Conservation (phyloP, 2,329 filamentous ascomycete genomes). For the Botrytis fabae region DNA sequence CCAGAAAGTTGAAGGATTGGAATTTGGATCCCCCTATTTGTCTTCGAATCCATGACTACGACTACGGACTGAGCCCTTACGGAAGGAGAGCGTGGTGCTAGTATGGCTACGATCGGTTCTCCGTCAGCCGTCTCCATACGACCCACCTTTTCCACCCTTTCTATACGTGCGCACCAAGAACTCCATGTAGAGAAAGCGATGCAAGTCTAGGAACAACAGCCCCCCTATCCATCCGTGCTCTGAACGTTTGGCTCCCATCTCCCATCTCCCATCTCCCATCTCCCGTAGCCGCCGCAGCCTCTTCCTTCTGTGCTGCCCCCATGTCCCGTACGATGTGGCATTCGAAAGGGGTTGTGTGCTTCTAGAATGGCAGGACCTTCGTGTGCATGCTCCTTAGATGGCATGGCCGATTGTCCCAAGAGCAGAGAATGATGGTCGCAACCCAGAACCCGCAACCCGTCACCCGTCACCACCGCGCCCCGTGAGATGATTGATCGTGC, state of each 20-base stretch:
- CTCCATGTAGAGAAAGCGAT: neutral
- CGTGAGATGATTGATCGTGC: neutral
- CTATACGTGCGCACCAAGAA: neutral
- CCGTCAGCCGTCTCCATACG: neutral
- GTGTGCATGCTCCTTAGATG: neutral
- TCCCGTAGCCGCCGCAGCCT: neutral
- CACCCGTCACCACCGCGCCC: neutral
- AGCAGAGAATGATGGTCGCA: neutral
- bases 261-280: neutral
- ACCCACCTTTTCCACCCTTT: neutral
- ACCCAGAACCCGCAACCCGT: neutral
- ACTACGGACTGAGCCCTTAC: neutral
- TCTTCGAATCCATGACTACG: neutral
- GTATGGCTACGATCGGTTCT: neutral
- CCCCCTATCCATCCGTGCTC: neutral
- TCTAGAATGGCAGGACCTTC: slow-evolving; percentile 5
- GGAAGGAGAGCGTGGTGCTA: neutral
- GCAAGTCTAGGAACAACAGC: neutral
- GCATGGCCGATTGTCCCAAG: neutral
- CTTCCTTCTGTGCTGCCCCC: slow-evolving; percentile 5
- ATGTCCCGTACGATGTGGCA: neutral
- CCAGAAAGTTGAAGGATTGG: neutral
- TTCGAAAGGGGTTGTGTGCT: neutral
- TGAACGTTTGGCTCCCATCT: neutral
- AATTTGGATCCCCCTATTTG: slow-evolving; percentile 12